These are phyloP conservation scores for Colletotrichum noveboracense DNA, from an alignment of 2,329 filamentous ascomycete species.

Conservation along the genomic window DNA sequence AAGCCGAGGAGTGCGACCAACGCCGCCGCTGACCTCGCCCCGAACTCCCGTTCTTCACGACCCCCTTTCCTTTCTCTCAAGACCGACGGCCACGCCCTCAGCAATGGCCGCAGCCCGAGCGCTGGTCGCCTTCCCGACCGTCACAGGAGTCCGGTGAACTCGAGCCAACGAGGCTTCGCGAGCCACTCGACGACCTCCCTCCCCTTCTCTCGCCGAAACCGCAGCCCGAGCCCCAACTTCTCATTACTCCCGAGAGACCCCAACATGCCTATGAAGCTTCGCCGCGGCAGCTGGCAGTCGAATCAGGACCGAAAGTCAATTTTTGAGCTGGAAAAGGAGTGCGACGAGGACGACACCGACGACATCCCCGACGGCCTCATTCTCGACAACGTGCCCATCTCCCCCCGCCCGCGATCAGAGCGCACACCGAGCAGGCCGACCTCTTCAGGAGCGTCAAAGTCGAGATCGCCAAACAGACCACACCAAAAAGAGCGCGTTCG, in stretches of 20 bases:
- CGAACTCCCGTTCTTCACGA: constrained; percentile 32
- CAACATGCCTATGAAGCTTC: constrained; percentile 41
- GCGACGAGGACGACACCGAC: constrained; percentile 77
- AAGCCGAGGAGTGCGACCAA: constrained; percentile 18
- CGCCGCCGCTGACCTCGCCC: not conserved
- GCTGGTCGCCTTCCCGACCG: constrained; percentile 39
- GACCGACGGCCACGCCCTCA: constrained; percentile 41
- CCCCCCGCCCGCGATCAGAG: constrained; percentile 68
- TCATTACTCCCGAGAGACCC: constrained; percentile 51
- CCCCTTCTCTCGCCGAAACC: constrained; percentile 42
- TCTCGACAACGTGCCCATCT: constrained; percentile 83
- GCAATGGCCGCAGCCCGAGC: constrained; percentile 56
- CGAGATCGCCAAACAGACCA: constrained; percentile 56
- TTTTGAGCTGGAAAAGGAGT: constrained; percentile 76
- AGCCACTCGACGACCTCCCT: constrained; percentile 45
- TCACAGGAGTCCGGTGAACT: constrained; percentile 9
- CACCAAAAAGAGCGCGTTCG: constrained; percentile 55
- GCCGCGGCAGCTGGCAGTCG: constrained; percentile 76
- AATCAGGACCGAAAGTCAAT: constrained; percentile 68
- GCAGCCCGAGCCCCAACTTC: constrained; percentile 57
- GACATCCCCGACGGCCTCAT: constrained; percentile 80
- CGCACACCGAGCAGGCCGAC: constrained; percentile 57
- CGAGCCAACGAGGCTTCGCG: constrained; percentile 32
- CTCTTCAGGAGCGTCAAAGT: constrained; percentile 42
- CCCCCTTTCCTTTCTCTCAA: constrained; percentile 52